Percentiles rank a stretch among this genome's conserved stretches.
Evolutionary conservation across 208 protist genomes (phyloP).

Genomic region (Crithidia fasciculata): DNA sequence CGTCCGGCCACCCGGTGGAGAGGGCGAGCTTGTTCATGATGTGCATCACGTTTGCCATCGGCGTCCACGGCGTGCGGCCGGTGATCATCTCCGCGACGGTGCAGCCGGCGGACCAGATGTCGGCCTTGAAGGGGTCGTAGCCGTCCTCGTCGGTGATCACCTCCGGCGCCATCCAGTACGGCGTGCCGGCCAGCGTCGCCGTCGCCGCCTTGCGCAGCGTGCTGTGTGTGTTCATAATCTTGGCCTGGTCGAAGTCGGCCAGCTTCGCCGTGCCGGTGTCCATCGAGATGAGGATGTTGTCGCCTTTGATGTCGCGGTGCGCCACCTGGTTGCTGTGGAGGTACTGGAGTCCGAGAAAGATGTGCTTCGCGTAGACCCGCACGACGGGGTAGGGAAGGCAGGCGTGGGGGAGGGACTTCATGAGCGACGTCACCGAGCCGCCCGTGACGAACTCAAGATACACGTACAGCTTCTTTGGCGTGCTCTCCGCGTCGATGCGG

Average conservation of each 20-base stretch:
- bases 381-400: slow-evolving; percentile 80
- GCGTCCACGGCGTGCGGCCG: slow-evolving; percentile 81
- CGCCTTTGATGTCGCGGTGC: slow-evolving; percentile 92
- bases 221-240: slow-evolving; percentile 90
- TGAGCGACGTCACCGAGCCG: slow-evolving; percentile 88
- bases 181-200: slow-evolving; percentile 87
- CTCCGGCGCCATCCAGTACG: slow-evolving; percentile 93
- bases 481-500: slow-evolving; percentile 76
- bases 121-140: slow-evolving; percentile 91
- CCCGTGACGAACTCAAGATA: slow-evolving; percentile 94
- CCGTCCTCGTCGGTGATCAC: slow-evolving; percentile 91
- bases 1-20: slow-evolving; percentile 90
- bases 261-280: slow-evolving; percentile 96
- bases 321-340: slow-evolving; percentile 90
- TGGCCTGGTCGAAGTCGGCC: slow-evolving; percentile 98
- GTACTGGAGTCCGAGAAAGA: slow-evolving; percentile 88
- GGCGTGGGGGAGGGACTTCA: slow-evolving; percentile 85
- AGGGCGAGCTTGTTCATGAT: slow-evolving; percentile 92
- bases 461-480: slow-evolving; percentile 86
- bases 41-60: slow-evolving; percentile 90
- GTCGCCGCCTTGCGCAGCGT: slow-evolving; percentile 87
- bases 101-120: slow-evolving; percentile 92
- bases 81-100: slow-evolving; percentile 93
- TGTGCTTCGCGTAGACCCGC: slow-evolving; percentile 85
- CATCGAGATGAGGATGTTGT: slow-evolving; percentile 93